Evolutionary conservation across 257 asterid genomes (phyloP), one percentile per base, ranked within the genome.

Genomic region (Ballota nigra): DNA sequence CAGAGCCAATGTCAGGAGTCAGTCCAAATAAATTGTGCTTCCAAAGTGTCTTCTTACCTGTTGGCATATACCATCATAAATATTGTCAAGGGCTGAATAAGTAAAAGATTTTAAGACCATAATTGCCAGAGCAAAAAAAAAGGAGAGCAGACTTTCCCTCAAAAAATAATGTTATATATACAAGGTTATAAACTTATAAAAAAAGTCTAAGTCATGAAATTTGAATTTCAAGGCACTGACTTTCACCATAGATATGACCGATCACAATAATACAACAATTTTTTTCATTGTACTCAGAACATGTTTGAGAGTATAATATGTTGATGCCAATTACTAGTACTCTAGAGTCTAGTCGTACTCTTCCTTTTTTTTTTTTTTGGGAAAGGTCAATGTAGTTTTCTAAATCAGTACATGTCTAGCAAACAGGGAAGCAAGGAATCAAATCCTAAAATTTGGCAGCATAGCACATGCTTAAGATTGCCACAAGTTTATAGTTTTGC

Each of bases 21-120:
- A 88, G 75, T 68, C 98, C 99, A 67, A 71, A 85, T 49, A 82
- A 68, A 82, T 87, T 95, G 71, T 86, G 85, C 81, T 87, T 88
- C 95, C 92, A 85, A 53, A 95, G 77, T 53, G 87, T 72, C 74
- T 87, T 92, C 86, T 76, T 80, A 80, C 91, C 99, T 95, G 91
- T 63, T 79, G 24, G 63, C 23, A 49, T 41, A 53, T 59, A 75
- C 62, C 15, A 41, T 38, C 68, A 43, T 68, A 66, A 56, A 29
- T 16, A 58, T 57, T 45, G 53, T 53, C 24, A 71, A 31, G 23
- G 43, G 62, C 12, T 49, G 52, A 74, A 31, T 4, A 43, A 19
- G 53, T 29, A 38, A 40, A 34, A 51, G 28, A 51, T 6, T 26
- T 6, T 8, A 43, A 31, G 38, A 77, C 68, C 31, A 49, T 3